Evolutionary conservation across 768 basidiomycete genomes (phyloP), one percentile per base, ranked within the genome.

Genomic region (Fistulinella prunicolor): DNA sequence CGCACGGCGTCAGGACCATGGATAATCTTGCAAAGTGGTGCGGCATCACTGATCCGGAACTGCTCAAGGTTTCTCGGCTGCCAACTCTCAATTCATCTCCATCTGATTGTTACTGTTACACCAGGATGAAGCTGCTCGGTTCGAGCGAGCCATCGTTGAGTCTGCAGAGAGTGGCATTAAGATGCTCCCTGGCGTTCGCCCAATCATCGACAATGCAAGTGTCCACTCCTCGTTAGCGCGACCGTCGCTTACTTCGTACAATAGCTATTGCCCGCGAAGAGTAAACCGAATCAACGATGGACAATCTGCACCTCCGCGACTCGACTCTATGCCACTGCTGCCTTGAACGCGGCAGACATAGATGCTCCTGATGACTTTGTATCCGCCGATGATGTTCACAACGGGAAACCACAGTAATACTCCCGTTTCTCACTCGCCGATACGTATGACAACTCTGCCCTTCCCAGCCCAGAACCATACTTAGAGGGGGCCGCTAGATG

Each of bases 281-380:
- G 54, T 38, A 53, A 58, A 9, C 80, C 85, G 8, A 79, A 79
- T 16, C 84, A 87, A 17, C 73, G 74, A 22, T 96, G 91, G 90
- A 85, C 89, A 0, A 86, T 96, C 57, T 90, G 89, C 66, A 94
- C 93, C 26, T 83, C 85, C 62, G 91, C 93, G 0, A 94, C 92
- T 16, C 76, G 75, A 39, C 64, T 58, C 17, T 95, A 96, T 65
- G 92, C 92, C 13, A 65, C 75, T 2, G 75, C 81, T 24, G 91
- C 92, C 9, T 74, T 95, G 42, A 68, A 67, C 16, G 77, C 79
- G 20, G 82, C 85, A 40, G 79, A 76, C 2, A 75, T 94, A 44
- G 79, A 81, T n/a, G 62, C 76, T 12, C 86, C 89, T 4, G 83
- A 86, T 30, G 77, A 82, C 38, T 81, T 93, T 52, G 82, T 94